Base-by-base conservation (phyloP, 2,329 filamentous ascomycete species). In the Mariannaea sp. region DNA sequence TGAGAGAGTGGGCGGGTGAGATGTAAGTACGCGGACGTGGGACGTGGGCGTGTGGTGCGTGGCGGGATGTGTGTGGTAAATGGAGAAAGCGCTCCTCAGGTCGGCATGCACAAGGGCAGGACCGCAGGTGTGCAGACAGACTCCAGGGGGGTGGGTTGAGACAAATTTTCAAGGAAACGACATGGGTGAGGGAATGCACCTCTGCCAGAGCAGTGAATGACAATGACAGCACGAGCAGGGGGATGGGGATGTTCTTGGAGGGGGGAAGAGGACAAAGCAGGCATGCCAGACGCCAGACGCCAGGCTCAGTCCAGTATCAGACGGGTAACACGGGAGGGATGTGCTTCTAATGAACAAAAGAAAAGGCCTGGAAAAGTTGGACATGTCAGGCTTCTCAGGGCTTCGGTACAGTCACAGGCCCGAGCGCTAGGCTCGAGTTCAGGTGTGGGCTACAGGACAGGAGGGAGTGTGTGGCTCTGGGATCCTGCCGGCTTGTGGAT, bases 1-100 rank as follows among this genome's bases (percentile, higher is more conserved):
- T 38, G 43, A 32, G 40, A 54, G 48, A 44, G 48, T 50, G 52
- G 45, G 51, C 35, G 54, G 44, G 45, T 47, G 45, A 41, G 57
- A 63, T 62, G 61, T 60, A 62, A 61, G 64, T 56, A 62, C 54
- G 60, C 55, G 53, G 54, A 47, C 50, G 52, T 57, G 57, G 57
- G 49, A 55, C 54, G 48, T 53, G 49, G 49, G 44, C 47, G 52
- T 53, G 57, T 47, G 52, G 43, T 65, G 64, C 64, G 64, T 66
- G 64, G 64, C 64, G 54, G 64, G 52, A 62, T 54, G 57, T 66
- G 64, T 60, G 60, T 66, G 64, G 63, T 61, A 57, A 65, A 65
- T 58, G 62, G 57, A 65, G 56, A 50, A 56, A 60, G 54, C 49
- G 61, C 52, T 57, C 61, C 47, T 49, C 48, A 55, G 57, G 56